Conservation (phyloP, 371 early-diverging fungal species). For the Apophysomyces variabilis region DNA sequence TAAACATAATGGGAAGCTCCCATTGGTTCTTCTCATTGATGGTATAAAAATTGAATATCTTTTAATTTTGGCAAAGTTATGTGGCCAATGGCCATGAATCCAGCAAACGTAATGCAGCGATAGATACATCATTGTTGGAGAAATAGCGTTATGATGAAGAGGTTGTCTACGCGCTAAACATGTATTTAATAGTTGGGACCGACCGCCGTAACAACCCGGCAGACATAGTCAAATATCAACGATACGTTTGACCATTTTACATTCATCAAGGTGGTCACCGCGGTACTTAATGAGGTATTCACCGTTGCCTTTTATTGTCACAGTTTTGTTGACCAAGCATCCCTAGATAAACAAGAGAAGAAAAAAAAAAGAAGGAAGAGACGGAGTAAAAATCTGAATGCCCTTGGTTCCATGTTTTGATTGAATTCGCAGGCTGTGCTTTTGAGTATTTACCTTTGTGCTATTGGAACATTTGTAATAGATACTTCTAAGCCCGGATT, state of each 20-base stretch:
- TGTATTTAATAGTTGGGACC: too few species aligned
- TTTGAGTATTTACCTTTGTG: constrained; percentile 29
- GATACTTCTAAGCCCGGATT: constrained; percentile 59
- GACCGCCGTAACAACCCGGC: background rate
- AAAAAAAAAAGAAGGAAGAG: background rate
- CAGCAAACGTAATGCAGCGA: too few species aligned
- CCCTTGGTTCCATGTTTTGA: background rate
- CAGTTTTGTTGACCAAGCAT: constrained; percentile 60
- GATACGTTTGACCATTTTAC: constrained; percentile 40
- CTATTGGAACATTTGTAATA: constrained; percentile 64
- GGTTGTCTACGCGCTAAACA: too few species aligned
- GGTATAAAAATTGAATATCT: too few species aligned
- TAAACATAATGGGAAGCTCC: too few species aligned
- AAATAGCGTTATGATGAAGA: too few species aligned
- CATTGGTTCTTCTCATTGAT: too few species aligned
- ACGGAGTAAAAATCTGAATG: background rate
- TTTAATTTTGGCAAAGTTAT: too few species aligned
- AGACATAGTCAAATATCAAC: constrained; percentile 26
- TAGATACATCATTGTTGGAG: too few species aligned
- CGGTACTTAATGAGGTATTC: constrained; percentile 60
- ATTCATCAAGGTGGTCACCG: constrained; percentile 58
- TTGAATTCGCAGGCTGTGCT: too few species aligned
- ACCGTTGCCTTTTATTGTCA: constrained; percentile 56
- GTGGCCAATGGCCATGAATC: too few species aligned
- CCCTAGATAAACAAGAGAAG: constrained; percentile 22